These are phyloP conservation scores for Amanita polypyramis DNA, from an alignment of 768 basidiomycete genomes.

Conservation along the genomic window DNA sequence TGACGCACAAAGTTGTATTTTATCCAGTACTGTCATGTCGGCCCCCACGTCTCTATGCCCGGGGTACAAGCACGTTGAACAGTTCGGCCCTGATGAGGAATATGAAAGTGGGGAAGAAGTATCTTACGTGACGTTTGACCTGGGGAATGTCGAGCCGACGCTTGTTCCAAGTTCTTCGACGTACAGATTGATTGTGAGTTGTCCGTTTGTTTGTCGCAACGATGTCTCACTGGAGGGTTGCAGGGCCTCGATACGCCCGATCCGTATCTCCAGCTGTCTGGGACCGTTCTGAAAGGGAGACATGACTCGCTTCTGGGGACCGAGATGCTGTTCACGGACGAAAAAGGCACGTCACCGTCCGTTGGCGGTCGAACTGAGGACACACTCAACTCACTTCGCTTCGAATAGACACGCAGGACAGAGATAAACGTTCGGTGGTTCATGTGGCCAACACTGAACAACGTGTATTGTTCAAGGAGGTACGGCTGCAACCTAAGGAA, in stretches of 20 bases:
- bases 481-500: slow-evolving; percentile 40
- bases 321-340: slow-evolving; percentile 66
- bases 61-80: slow-evolving; percentile 57
- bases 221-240: background rate
- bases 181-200: slow-evolving; percentile 69
- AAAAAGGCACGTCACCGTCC: slow-evolving; percentile 33
- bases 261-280: slow-evolving; percentile 69
- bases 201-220: background rate
- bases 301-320: slow-evolving; percentile 64
- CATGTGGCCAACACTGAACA: slow-evolving; percentile 56
- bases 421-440: slow-evolving; percentile 33
- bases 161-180: slow-evolving; percentile 61
- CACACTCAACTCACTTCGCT: background rate
- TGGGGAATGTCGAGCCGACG: slow-evolving; percentile 54
- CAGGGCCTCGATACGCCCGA: slow-evolving; percentile 72
- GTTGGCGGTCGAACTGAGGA: too few species aligned
- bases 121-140: slow-evolving; percentile 63
- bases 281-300: slow-evolving; percentile 61
- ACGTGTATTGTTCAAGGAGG: slow-evolving; percentile 66
- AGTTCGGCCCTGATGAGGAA: slow-evolving; percentile 57
- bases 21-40: too few species aligned
- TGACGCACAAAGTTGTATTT: too few species aligned
- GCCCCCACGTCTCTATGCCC: slow-evolving; percentile 30
- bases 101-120: slow-evolving; percentile 54
- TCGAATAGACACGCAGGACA: slow-evolving; percentile 24